Conservation (phyloP, 257 asterid genomes). For the Cinchona pubescens region DNA sequence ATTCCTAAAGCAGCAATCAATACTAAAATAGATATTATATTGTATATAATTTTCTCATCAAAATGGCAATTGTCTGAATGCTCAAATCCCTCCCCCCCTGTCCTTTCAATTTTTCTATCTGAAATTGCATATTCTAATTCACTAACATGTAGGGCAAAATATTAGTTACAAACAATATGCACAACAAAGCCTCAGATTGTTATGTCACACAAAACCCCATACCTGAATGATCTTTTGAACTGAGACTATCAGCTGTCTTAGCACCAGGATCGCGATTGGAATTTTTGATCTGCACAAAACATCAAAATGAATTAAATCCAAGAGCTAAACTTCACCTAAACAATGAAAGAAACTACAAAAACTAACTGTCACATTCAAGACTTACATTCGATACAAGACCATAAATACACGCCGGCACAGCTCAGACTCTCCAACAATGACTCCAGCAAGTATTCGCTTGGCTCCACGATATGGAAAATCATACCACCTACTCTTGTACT, state of each 20-base stretch:
- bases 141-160: neutral
- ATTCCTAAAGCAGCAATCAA: neutral
- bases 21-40: neutral
- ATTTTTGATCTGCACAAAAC: slow-evolving; percentile 55
- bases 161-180: neutral
- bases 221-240: slow-evolving; percentile 77
- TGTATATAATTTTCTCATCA: neutral
- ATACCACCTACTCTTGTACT: slow-evolving; percentile 90
- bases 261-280: slow-evolving; percentile 91
- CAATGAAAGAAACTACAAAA: neutral
- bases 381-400: slow-evolving; percentile 92
- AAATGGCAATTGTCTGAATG: neutral
- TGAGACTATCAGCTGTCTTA: slow-evolving; percentile 64
- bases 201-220: slow-evolving; percentile 14
- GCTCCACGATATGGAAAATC: slow-evolving; percentile 88
- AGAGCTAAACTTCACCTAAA: neutral
- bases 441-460: slow-evolving; percentile 73
- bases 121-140: neutral
- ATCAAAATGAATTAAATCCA: neutral
- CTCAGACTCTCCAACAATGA: slow-evolving; percentile 79
- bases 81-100: neutral
- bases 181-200: neutral
- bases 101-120: neutral
- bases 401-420: slow-evolving; percentile 85
- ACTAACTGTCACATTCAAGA: neutral